Percentiles rank a stretch among this genome's conserved stretches.
Conservation (phyloP, 805 yeast genomes). For the Lipomyces yamadae region DNA sequence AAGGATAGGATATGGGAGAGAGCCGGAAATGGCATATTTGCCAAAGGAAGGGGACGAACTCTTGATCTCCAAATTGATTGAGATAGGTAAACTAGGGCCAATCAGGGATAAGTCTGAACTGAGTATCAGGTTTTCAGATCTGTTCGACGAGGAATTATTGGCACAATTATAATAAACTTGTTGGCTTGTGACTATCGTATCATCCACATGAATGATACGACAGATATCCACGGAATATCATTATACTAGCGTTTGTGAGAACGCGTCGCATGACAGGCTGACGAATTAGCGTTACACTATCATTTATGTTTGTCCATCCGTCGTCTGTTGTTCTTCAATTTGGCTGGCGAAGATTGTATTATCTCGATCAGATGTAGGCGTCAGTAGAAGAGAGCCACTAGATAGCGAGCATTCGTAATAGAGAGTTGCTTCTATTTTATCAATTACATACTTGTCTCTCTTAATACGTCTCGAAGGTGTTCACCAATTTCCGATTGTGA, state of each 20-base stretch:
- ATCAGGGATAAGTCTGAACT: constrained; percentile 36
- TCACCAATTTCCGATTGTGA: neutral
- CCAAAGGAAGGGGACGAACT: constrained; percentile 35
- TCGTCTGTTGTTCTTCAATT: constrained; percentile 2
- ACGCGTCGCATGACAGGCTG: neutral
- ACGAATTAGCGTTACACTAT: neutral
- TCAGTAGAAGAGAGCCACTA: constrained; percentile 7
- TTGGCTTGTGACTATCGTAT: neutral
- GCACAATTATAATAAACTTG: constrained; percentile 1
- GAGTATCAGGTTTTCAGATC: neutral
- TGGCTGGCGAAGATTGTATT: neutral
- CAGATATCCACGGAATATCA: neutral
- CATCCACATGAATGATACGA: neutral
- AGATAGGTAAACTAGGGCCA: constrained; percentile 26
- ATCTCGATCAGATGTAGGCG: constrained; percentile 7
- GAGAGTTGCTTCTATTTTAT: neutral
- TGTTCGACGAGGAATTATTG: neutral
- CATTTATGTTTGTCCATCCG: neutral
- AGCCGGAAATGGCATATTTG: constrained; percentile 45
- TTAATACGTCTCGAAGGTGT: constrained; percentile 7
- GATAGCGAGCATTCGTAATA: neutral
- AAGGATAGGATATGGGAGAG: constrained; percentile 42
- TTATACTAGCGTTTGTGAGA: constrained; percentile 2
- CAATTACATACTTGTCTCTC: neutral
- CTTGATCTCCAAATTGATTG: constrained; percentile 25